Evolutionary conservation across 1,284 basidiomycete species (phyloP), one percentile per base, ranked within the genome.

Genomic region (Ganoderma leucocontextum): DNA sequence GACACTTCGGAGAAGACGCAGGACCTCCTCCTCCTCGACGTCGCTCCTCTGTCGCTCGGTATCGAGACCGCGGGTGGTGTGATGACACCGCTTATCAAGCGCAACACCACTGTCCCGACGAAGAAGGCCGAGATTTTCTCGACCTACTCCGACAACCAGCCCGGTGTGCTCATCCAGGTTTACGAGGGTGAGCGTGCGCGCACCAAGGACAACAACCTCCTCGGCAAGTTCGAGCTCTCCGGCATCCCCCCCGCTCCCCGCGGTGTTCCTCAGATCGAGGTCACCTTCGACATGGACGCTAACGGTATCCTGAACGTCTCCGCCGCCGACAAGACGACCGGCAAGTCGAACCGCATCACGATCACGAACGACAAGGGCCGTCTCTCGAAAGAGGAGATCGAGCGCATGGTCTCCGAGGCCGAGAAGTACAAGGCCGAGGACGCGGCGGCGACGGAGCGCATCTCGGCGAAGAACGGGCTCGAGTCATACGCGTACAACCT

Each of bases 121-220:
- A 99, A 98, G 88, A 99, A 99, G 88, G 96, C 96, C 35, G 96
- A 99, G 86, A 93, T 95, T 82, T 99, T 99, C 92, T 98, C 97
- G 62, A 99, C 98, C 53, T 98, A 97, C 87, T 93, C 96, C 74
- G 97, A 99, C 88, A 99, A 99, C 89, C 98, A 99, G 83, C 96
- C 97, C 71, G 95, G 95, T 89, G 97, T 99, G 67, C 89, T 98
- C 78, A 98, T 99, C 84, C 97, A 98, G 83, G 97, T 99, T 70
- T 99, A 89, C 85, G 97, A 99, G 89, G 97, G 98, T 85, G 98
- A 99, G 85, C 96, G 97, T 88, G 95, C 97, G 64, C 94, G 96
- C 79, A 98, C 97, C 74, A 99, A 98, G 90, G 98, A 99, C 87
- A 99, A 98, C 89, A 98, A 98, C 87, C 82, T 99, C 65, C 95